Conservation (phyloP, 352 stramenopile genomes). For the Globisporangium cylindrosporum region DNA sequence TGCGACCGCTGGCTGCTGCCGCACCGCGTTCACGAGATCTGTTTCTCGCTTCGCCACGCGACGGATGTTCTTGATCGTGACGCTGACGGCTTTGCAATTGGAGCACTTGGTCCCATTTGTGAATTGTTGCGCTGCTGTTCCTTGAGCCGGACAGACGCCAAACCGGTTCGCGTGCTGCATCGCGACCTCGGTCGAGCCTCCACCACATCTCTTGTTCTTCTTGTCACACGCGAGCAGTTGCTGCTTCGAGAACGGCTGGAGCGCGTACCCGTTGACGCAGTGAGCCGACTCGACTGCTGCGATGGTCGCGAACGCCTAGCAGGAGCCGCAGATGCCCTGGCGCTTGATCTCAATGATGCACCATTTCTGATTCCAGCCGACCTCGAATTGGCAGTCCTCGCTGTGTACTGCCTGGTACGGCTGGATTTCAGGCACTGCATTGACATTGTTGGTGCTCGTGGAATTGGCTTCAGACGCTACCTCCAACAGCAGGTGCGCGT, state of each 20-base stretch:
- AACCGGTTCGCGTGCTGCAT: conserved; percentile 89
- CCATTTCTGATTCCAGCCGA: background rate
- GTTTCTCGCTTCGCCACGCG: conserved; percentile 55
- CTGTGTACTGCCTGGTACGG: background rate
- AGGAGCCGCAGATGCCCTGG: conserved; percentile 94
- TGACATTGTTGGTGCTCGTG: background rate
- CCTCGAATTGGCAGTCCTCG: background rate
- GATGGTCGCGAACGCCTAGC: conserved; percentile 94
- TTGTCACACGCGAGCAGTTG: conserved; percentile 90
- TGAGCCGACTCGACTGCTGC: conserved; percentile 88
- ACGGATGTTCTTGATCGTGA: conserved; percentile 32
- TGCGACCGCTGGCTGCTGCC: conserved; percentile 90
- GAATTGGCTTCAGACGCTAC: background rate
- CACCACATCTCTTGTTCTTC: conserved; percentile 86
- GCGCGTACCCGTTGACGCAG: conserved; percentile 68
- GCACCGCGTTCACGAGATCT: conserved; percentile 80
- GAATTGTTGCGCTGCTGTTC: conserved; percentile 19
- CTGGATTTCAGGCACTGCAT: background rate
- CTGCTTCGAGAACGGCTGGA: conserved; percentile 85
- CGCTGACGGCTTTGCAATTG: conserved; percentile 17
- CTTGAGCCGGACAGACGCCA: conserved; percentile 81
- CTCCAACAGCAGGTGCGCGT: background rate
- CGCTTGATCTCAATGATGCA: conserved; percentile 81
- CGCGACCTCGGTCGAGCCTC: conserved; percentile 87
- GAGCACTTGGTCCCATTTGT: background rate